phyloP scores from a whole-genome alignment of 1,284 basidiomycete genomes.

The Moesziomyces globuligerus region DNA sequence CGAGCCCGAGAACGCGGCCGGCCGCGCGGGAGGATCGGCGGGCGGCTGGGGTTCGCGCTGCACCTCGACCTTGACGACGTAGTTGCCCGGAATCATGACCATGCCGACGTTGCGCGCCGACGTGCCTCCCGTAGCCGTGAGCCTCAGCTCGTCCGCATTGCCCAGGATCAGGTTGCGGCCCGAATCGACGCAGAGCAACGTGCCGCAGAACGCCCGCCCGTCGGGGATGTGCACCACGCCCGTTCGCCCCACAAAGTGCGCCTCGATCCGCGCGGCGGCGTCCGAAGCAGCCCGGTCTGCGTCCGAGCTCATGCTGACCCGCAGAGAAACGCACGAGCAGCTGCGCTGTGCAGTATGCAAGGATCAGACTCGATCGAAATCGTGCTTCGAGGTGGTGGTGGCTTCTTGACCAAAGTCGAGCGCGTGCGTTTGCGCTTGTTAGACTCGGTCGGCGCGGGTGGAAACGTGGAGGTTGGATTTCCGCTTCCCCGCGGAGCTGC shows the following conservation, averaged over 20 bases:
- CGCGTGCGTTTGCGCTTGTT: too few species aligned
- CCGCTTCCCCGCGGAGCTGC: too few species aligned
- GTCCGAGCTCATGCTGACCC: neutral
- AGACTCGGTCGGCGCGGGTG: too few species aligned
- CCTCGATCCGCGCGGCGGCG: constrained; percentile 17
- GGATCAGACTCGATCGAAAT: too few species aligned
- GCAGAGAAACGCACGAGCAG: too few species aligned
- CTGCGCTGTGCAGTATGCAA: too few species aligned
- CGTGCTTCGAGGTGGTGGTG: too few species aligned
- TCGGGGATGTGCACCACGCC: constrained; percentile 51
- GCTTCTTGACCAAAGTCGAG: too few species aligned
- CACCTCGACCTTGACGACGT: constrained; percentile 45
- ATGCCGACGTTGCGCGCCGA: constrained; percentile 52
- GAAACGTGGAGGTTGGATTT: too few species aligned
- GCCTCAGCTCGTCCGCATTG: constrained; percentile 38
- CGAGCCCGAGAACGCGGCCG: constrained; percentile 1
- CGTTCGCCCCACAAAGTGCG: constrained; percentile 39
- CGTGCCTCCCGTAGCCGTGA: constrained; percentile 7
- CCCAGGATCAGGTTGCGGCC: constrained; percentile 52
- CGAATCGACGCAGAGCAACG: constrained; percentile 54
- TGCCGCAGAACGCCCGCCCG: constrained; percentile 56
- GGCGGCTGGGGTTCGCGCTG: constrained; percentile 5
- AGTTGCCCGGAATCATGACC: constrained; percentile 56
- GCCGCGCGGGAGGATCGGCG: neutral
- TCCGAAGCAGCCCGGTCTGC: neutral